These are phyloP conservation scores for Cladosporium sp. DNA, from an alignment of 2,329 filamentous ascomycete species.

Conservation along the genomic window DNA sequence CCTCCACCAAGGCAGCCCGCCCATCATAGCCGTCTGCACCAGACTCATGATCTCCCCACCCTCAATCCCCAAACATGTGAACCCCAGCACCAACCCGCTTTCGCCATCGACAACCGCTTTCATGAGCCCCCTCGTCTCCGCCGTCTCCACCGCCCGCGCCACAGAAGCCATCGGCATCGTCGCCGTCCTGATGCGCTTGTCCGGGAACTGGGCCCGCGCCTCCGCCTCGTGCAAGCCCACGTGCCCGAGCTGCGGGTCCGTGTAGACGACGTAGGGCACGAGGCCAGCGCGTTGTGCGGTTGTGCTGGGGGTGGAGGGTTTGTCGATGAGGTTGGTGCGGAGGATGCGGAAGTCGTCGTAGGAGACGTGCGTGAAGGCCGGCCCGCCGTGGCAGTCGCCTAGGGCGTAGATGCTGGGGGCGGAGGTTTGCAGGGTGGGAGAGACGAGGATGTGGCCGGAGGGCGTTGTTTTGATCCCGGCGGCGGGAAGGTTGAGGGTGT, in stretches of 20 bases:
- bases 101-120: slow-evolving; percentile 49
- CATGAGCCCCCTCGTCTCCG: slow-evolving; percentile 50
- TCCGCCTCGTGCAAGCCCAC: slow-evolving; percentile 47
- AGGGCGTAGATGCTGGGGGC: slow-evolving; percentile 44
- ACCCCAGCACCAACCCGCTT: slow-evolving; percentile 48
- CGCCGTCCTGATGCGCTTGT: slow-evolving; percentile 36
- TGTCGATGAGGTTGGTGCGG: slow-evolving; percentile 41
- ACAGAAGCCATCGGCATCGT: slow-evolving; percentile 52
- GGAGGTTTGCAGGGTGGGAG: slow-evolving; percentile 44
- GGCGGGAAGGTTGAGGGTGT: slow-evolving; percentile 38
- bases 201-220: slow-evolving; percentile 27
- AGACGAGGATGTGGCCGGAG: slow-evolving; percentile 43
- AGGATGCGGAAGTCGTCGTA: slow-evolving; percentile 55
- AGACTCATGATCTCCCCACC: slow-evolving; percentile 53
- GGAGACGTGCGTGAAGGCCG: slow-evolving; percentile 54
- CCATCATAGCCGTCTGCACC: slow-evolving; percentile 52
- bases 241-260: slow-evolving; percentile 51
- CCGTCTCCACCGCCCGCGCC: slow-evolving; percentile 49
- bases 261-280: slow-evolving; percentile 50
- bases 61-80: slow-evolving; percentile 49
- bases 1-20: slow-evolving; percentile 42
- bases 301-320: slow-evolving; percentile 24
- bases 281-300: slow-evolving; percentile 27
- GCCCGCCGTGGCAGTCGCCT: slow-evolving; percentile 50
- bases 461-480: slow-evolving; percentile 40